Base-by-base conservation (phyloP, 1,284 basidiomycete species). In the Rhodofomes roseus region DNA sequence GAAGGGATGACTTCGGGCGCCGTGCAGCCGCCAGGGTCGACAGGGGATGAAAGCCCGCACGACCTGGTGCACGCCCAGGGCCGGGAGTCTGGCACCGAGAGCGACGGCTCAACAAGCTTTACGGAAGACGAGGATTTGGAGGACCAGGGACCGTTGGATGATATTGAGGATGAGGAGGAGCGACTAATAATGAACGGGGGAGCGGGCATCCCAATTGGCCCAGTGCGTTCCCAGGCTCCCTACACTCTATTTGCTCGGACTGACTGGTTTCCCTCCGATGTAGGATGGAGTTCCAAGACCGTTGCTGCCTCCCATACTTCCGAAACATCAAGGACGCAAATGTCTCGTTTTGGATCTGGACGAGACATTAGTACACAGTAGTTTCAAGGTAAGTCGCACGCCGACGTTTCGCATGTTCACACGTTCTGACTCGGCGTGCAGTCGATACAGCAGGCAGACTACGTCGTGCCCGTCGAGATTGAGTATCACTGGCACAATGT, bases 401-500 rank as follows among this genome's bases (percentile, higher is more conserved):
- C 4, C 7, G 56, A 46, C 57, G 18, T 29, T 54, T 63, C 53
- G 31, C 46, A 22, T 16, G 8, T 18, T 57, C 56, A 9, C 46
- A 58, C 22, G 16, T 60, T 27, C 62, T 63, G 59, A 64, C 56
- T 55, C 56, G 56, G 52, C 41, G 20, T 65, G 12, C 71, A 96
- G 95, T 92, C 95, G 65, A 93, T 98, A 70, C 93, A 91, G 64
- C 90, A 95, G 67, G 95, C 96, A 39, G 97, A 99, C 77, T 99
- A 96, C 74, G 93, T 99, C 63, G 96, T 99, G 0, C 97, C 97
- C 1, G 96, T 99, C 52, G 97, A 99, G 76, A 99, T 99, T 65
- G 97, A 99, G 72, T 95, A 93, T 63, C 89, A 96, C 68, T 93
- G 92, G 81, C 96, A 99, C 75, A 98, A 98, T 70, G 95, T 99